phyloP scores from a whole-genome alignment of 176 grass and related monocot species.

The Oryza meyeriana region DNA sequence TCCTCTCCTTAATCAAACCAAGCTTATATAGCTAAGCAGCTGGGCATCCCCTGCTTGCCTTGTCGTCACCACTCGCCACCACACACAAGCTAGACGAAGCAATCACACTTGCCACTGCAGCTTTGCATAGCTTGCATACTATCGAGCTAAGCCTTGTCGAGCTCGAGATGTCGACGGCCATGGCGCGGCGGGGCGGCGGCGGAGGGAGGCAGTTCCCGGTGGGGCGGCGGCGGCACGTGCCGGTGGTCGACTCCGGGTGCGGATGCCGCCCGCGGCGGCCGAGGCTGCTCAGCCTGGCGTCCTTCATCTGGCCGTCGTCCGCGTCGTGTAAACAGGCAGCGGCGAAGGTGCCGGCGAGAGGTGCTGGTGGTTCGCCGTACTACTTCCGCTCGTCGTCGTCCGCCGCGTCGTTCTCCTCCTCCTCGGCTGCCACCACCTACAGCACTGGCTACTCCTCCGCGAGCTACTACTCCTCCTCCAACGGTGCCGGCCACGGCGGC shows the following conservation, averaged over 20 bases:
- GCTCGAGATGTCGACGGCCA: background rate
- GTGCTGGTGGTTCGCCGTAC: background rate
- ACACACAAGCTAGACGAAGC: background rate
- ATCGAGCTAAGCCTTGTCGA: background rate
- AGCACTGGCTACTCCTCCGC: constrained; percentile 26
- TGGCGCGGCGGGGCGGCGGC: background rate
- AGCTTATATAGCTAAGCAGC: background rate
- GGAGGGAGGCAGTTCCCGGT: constrained; percentile 35
- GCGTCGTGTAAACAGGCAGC: background rate
- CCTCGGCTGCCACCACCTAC: constrained; percentile 18
- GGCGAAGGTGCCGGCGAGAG: background rate
- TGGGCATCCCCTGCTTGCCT: background rate
- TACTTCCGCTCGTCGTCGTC: constrained; percentile 24
- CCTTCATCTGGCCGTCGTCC: constrained; percentile 34
- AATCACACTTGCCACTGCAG: background rate
- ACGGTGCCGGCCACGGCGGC: background rate
- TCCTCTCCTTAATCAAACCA: background rate
- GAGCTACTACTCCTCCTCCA: constrained; percentile 1
- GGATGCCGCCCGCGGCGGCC: constrained; percentile 44
- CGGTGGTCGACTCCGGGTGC: constrained; percentile 49
- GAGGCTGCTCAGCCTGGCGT: constrained; percentile 37
- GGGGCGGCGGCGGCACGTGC: constrained; percentile 38
- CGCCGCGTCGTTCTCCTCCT: constrained; percentile 37
- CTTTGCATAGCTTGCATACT: background rate
- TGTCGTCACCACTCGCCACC: background rate